Evolutionary conservation across 108 stramenopile species (phyloP).

Genomic region (Cyclostephanos invisitatus): DNA sequence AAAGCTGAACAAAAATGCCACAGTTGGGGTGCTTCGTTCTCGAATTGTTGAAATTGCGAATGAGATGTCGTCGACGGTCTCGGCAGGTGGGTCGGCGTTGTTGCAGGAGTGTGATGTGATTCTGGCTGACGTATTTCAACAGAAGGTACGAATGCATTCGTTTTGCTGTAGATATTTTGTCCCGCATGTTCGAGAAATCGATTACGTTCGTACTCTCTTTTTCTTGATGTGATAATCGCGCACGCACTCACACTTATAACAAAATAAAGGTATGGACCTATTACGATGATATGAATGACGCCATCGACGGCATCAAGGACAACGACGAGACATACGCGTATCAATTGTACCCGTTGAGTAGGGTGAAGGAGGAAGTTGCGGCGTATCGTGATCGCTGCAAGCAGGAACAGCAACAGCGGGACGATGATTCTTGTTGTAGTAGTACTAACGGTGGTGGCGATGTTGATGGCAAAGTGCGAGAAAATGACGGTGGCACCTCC

Average conservation of each 20-base stretch:
- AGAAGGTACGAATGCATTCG: conserved; percentile 32
- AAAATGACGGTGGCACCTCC: not conserved
- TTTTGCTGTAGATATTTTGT: not conserved
- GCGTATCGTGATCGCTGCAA: conserved; percentile 10
- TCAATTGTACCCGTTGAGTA: conserved; percentile 49
- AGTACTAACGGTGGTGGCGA: not conserved
- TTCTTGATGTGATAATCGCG: not conserved
- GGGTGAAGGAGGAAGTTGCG: conserved; percentile 37
- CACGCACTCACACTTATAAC: not conserved
- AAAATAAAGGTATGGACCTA: conserved; percentile 27
- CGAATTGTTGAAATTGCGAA: conserved; percentile 45
- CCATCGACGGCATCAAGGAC: conserved; percentile 66
- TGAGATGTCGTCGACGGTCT: conserved; percentile 14
- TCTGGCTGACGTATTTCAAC: conserved; percentile 60
- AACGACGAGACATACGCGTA: conserved; percentile 70
- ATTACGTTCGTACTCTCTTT: not conserved
- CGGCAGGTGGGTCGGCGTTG: not conserved
- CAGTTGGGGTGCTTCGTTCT: conserved; percentile 31
- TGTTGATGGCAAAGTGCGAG: not conserved
- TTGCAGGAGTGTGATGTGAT: conserved; percentile 54
- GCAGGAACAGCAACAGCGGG: not conserved
- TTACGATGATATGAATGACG: conserved; percentile 44
- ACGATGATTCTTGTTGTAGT: not conserved
- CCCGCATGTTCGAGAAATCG: not conserved
- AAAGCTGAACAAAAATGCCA: conserved; percentile 15